phyloP scores from a whole-genome alignment of 192 early-diverging fungal species.

The Backusella mclennaniae region DNA sequence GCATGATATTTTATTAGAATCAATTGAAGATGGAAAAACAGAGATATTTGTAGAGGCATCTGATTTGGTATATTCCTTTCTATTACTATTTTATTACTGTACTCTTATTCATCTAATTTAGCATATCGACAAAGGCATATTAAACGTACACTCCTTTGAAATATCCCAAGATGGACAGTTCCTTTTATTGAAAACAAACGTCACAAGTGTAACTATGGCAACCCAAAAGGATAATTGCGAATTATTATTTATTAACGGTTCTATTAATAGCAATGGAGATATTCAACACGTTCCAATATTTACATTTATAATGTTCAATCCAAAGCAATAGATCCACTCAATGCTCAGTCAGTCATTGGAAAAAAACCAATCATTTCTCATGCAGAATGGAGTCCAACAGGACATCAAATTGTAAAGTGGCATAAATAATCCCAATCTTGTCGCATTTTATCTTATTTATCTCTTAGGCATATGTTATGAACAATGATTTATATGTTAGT shows the following conservation, averaged over 20 bases:
- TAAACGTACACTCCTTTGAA: constrained; percentile 44
- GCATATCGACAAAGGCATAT: neutral
- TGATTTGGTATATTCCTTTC: constrained; percentile 7
- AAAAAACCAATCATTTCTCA: constrained; percentile 55
- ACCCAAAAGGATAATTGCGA: neutral
- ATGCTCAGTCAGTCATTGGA: constrained; percentile 33
- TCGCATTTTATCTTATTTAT: neutral
- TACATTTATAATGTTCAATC: constrained; percentile 70
- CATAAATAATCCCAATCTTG: neutral
- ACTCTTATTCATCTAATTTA: neutral
- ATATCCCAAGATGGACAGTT: constrained; percentile 82
- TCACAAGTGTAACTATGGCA: constrained; percentile 46
- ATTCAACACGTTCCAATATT: constrained; percentile 80
- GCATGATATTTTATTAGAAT: constrained; percentile 21
- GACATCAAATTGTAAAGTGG: constrained; percentile 46
- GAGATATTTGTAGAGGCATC: constrained; percentile 27
- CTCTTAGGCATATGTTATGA: constrained; percentile 71
- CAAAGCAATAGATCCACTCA: constrained; percentile 59
- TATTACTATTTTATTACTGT: neutral
- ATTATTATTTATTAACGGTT: neutral
- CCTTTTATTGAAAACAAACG: constrained; percentile 69
- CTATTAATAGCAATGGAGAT: constrained; percentile 69
- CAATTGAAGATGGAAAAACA: constrained; percentile 11
- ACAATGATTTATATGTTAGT: constrained; percentile 86
- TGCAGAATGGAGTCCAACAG: constrained; percentile 77